Evolutionary conservation across 208 protist species (phyloP).

Genomic region (Hexamita inflata): DNA sequence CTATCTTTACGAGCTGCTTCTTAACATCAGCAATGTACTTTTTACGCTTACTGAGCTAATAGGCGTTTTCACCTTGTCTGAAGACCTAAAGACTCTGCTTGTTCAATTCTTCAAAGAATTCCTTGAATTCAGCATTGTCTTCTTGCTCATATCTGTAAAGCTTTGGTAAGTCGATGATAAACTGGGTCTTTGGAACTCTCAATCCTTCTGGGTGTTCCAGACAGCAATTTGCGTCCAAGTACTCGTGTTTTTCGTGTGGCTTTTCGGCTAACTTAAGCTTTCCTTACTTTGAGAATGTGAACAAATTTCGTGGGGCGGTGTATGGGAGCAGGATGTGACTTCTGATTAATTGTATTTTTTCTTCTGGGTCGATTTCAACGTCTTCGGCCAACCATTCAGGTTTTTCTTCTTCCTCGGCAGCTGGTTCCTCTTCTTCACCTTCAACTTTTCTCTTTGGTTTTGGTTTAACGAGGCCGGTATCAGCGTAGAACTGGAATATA

Average conservation of each 20-base stretch:
- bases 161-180: slow-evolving; percentile 4
- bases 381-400: background rate
- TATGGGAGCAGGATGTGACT: slow-evolving; percentile 9
- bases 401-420: background rate
- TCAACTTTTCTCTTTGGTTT: background rate
- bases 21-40: background rate
- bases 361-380: background rate
- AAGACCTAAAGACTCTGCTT: background rate
- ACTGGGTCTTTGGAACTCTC: background rate
- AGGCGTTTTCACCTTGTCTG: background rate
- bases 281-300: background rate
- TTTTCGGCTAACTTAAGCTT: background rate
- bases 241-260: background rate
- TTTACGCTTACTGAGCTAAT: background rate
- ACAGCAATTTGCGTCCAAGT: background rate
- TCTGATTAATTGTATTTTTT: slow-evolving; percentile 2
- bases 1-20: background rate
- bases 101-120: background rate
- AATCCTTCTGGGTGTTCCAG: slow-evolving; percentile 20
- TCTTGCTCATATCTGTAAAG: background rate
- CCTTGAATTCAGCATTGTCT: background rate
- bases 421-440: background rate
- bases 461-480: background rate
- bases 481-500: background rate
- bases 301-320: background rate